Evolutionary conservation across 805 yeast species (phyloP).

Genomic region (Spathaspora gorwiae): DNA sequence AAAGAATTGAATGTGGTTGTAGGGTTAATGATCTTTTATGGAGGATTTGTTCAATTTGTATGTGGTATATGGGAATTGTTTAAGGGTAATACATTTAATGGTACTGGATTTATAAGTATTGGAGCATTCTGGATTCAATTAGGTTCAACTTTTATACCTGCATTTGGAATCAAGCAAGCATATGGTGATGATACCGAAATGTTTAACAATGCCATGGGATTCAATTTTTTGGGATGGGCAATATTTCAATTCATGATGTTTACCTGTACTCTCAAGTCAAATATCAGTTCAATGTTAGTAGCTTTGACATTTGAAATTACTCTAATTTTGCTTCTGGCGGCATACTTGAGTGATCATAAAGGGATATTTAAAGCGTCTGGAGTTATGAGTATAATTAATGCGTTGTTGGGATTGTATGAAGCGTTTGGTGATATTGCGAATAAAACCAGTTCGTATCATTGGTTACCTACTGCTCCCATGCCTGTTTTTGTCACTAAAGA

Average conservation of each 20-base stretch:
- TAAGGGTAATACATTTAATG: conserved; percentile 62
- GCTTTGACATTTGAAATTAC: neutral
- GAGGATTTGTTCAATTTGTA: conserved; percentile 53
- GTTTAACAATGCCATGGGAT: conserved; percentile 51
- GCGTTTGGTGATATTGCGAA: conserved; percentile 1
- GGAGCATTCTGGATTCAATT: conserved; percentile 70
- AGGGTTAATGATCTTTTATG: conserved; percentile 55
- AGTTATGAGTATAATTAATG: neutral
- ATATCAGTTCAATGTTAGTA: neutral
- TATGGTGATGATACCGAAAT: conserved; percentile 38
- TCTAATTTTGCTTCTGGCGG: neutral
- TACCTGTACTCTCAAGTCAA: conserved; percentile 15
- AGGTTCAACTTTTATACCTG: conserved; percentile 52
- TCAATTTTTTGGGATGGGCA: conserved; percentile 58
- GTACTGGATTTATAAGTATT: conserved; percentile 53
- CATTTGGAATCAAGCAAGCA: conserved; percentile 58
- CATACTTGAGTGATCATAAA: neutral
- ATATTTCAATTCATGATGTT: conserved; percentile 53
- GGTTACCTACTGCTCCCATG: neutral
- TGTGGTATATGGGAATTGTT: conserved; percentile 69
- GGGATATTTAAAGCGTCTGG: neutral
- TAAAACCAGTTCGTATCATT: neutral
- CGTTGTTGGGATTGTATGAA: neutral
- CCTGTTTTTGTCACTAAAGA: neutral
- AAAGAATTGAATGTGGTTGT: conserved; percentile 40